Percentiles rank a stretch among this genome's conserved stretches.
Conservation (phyloP, 495 filamentous ascomycete species). For the Neurospora pannonica region DNA sequence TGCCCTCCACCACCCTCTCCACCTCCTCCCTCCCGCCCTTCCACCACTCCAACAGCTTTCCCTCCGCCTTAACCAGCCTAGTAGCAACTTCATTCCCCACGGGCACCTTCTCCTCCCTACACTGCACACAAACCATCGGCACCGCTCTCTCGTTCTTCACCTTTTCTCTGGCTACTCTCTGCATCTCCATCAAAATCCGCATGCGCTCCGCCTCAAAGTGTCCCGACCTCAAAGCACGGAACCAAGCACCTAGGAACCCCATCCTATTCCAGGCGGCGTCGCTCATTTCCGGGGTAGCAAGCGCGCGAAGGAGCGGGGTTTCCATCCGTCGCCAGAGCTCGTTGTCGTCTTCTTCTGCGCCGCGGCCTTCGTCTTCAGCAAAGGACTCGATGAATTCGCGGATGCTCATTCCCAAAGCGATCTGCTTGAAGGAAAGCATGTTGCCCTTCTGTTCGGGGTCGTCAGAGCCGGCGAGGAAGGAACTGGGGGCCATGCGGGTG, state of each 20-base stretch:
- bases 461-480: background rate
- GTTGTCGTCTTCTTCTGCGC: background rate
- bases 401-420: background rate
- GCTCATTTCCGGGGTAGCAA: background rate
- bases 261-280: background rate
- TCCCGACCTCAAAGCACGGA: background rate
- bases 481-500: background rate
- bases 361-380: background rate
- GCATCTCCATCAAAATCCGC: background rate
- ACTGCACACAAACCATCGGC: background rate
- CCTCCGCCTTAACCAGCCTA: background rate
- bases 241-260: background rate
- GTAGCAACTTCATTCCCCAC: background rate
- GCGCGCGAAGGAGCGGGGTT: rapidly evolving
- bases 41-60: background rate
- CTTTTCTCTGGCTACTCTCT: background rate
- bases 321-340: background rate
- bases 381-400: background rate
- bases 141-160: background rate
- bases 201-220: background rate
- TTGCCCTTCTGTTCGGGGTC: background rate
- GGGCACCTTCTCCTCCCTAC: background rate
- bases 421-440: background rate
- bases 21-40: background rate
- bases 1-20: background rate